Conservation (phyloP, 495 filamentous ascomycete species). For the Annulohypoxylon nitens region DNA sequence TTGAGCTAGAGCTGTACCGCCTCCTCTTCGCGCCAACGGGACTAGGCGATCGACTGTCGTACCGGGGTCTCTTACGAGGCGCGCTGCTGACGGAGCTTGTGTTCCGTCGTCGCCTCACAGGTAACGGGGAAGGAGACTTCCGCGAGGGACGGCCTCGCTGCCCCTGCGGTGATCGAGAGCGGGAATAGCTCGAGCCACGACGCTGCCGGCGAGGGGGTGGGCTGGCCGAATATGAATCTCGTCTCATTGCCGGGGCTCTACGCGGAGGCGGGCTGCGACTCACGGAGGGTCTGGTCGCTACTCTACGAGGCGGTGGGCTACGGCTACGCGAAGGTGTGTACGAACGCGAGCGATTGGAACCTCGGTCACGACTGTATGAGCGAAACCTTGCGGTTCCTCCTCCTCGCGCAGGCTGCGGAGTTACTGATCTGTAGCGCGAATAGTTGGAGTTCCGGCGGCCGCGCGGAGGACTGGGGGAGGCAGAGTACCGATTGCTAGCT, state of each 20-base stretch:
- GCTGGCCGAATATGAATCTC: conserved; percentile 51
- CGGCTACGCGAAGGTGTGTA: conserved; percentile 46
- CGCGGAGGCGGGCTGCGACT: conserved; percentile 49
- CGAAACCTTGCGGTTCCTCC: conserved; percentile 34
- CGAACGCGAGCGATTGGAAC: conserved; percentile 41
- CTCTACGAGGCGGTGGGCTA: conserved; percentile 45
- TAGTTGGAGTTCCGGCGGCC: conserved; percentile 39
- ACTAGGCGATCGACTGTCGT: conserved; percentile 37
- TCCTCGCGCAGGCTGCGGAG: conserved; percentile 40
- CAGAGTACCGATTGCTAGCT: conserved; percentile 27
- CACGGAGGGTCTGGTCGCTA: conserved; percentile 19
- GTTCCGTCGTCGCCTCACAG: conserved; percentile 28
- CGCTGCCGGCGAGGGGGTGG: conserved; percentile 45
- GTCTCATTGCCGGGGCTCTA: conserved; percentile 38
- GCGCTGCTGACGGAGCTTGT: conserved; percentile 44
- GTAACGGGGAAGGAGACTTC: conserved; percentile 32
- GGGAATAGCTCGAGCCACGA: conserved; percentile 47
- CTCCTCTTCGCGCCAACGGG: conserved; percentile 45
- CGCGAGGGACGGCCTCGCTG: conserved; percentile 26
- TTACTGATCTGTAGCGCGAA: conserved; percentile 50
- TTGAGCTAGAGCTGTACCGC: conserved; percentile 49
- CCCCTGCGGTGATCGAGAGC: conserved; percentile 38
- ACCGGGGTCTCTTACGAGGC: conserved; percentile 34
- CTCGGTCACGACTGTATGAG: conserved; percentile 41
- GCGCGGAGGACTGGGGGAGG: conserved; percentile 41